A percentile compares a stretch with the other conserved stretches of the same genome.
phyloP scores from a whole-genome alignment of 2,329 filamentous ascomycete species.

The Xylariaceae sp. region DNA sequence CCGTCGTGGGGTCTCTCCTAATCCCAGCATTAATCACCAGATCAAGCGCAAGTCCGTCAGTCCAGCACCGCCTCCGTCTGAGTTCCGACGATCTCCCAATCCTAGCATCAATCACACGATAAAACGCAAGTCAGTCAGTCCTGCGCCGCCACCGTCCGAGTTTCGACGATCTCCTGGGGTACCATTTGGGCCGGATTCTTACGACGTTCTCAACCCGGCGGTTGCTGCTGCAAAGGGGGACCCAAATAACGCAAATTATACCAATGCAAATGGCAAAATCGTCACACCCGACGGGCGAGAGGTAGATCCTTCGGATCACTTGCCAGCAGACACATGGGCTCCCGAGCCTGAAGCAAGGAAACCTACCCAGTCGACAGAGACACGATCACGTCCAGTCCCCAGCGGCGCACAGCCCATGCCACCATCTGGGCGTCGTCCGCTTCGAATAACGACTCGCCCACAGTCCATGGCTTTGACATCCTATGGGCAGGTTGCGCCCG shows the following conservation, averaged over 20 bases:
- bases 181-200: slow-evolving; percentile 71
- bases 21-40: slow-evolving; percentile 45
- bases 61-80: slow-evolving; percentile 53
- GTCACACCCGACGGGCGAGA: slow-evolving; percentile 70
- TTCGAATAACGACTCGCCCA: slow-evolving; percentile 47
- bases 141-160: slow-evolving; percentile 50
- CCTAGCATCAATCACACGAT: too few species aligned
- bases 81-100: slow-evolving; percentile 46
- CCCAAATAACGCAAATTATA: slow-evolving; percentile 36
- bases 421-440: slow-evolving; percentile 45
- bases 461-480: slow-evolving; percentile 41
- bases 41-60: slow-evolving; percentile 70
- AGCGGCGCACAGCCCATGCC: slow-evolving; percentile 51
- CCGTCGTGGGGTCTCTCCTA: slow-evolving; percentile 37
- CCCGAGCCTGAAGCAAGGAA: slow-evolving; percentile 66
- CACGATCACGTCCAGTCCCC: slow-evolving; percentile 42
- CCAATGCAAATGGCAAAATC: slow-evolving; percentile 61
- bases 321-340: slow-evolving; percentile 72
- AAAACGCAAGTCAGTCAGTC: slow-evolving; percentile 62
- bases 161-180: slow-evolving; percentile 53
- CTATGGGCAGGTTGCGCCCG: slow-evolving; percentile 26
- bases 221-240: slow-evolving; percentile 36
- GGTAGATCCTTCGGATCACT: slow-evolving; percentile 74
- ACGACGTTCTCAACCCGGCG: slow-evolving; percentile 64
- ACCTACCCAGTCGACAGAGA: slow-evolving; percentile 22